Evolutionary conservation across 2,329 filamentous ascomycete species (phyloP), one percentile per base, ranked within the genome.

Genomic region (Chrysosphaeria jannelii): DNA sequence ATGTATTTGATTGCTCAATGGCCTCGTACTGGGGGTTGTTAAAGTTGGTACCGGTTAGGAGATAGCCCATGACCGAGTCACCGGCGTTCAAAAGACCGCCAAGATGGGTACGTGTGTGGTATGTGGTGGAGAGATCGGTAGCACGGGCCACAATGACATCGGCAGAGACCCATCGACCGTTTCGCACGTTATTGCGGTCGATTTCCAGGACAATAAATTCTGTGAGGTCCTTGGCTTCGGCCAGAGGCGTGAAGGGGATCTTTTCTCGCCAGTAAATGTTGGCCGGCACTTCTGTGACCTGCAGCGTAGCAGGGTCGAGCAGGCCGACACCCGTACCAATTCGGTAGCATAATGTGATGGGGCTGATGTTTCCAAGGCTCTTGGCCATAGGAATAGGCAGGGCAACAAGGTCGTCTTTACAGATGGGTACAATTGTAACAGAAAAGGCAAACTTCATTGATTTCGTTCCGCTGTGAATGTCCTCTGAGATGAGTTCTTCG

Each of bases 191-290:
- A 0, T 69, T 53, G 1, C 66, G 65, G 40, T 97, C 85, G 29
- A 91, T 81, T 37, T 97, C 85, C 50, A 97, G 72, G 19, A 97
- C 56, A 28, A 93, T 65, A 37, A 93, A 97, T 43, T 97, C 85
- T 12, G 74, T 67, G 9, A 97, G 55, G 25, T 88, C 69, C 27
- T 67, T 63, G 3, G 78, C 64, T 33, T 93, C 79, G 2, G 81
- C 68, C 8, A 97, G 55, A 2, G 74, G 64, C 12, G 53, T 52
- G 48, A 97, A 93, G 0, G 85, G 85, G 7, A 68, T 57, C 31
- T 33, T 34, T 20, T 34, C 32, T 25, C 85, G 60, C 85, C 85
- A 97, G 52, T 88, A 97, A 23, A 79, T 59, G 4, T 66, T 56
- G 2, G 71, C 60, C 34, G 68, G 68, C 26, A 97, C 55, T 32